Base-by-base conservation (phyloP, 2,329 filamentous ascomycete species). In the Colletotrichum tropicicola region DNA sequence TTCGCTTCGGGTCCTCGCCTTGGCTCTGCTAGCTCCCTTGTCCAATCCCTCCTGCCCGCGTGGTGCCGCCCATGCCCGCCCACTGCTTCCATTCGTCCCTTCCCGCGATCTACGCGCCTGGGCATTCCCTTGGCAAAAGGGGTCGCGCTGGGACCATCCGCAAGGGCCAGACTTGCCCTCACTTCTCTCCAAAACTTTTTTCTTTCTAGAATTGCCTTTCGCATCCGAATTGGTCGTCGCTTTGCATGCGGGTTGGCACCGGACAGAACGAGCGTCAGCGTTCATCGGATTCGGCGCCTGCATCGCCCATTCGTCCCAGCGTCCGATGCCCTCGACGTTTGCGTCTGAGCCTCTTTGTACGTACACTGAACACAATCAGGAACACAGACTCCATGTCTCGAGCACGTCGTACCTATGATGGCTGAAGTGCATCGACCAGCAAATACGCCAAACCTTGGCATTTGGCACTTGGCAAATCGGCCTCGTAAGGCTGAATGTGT, bases 91-190 rank as follows among this genome's bases (percentile, higher is more conserved):
- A 4, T 48, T 43, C 17, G 21, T 25, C 44, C 30, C 54, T 28
- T 63, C 41, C 56, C 61, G 48, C 61, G 39, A 53, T 63, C 54
- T 53, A 59, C 54, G 61, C 61, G 61, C 57, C 61, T 61, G 61
- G 61, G 61, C 61, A 51, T 55, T 61, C 44, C 57, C 57, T 65
- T 65, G 61, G 61, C 61, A 49, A 32, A 28, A 53, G 17, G 39
- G 39, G 17, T 17, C 39, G 7, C 39, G 8, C 17, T 12, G 17
- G n/a, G 39, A n/a, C n/a, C n/a, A n/a, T n/a, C 7, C 19, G 6
- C 19, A 43, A n/a, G 7, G 10, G n/a, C 39, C 4, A n/a, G 17
- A 17, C n/a, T 19, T 23, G 15, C n/a, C n/a, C n/a, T n/a, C n/a
- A n/a, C n/a, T n/a, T n/a, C n/a, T n/a, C n/a, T n/a, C n/a, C n/a